Evolutionary conservation across 768 basidiomycete species (phyloP), one percentile per base, ranked within the genome.

Genomic region (Phaffia australis): DNA sequence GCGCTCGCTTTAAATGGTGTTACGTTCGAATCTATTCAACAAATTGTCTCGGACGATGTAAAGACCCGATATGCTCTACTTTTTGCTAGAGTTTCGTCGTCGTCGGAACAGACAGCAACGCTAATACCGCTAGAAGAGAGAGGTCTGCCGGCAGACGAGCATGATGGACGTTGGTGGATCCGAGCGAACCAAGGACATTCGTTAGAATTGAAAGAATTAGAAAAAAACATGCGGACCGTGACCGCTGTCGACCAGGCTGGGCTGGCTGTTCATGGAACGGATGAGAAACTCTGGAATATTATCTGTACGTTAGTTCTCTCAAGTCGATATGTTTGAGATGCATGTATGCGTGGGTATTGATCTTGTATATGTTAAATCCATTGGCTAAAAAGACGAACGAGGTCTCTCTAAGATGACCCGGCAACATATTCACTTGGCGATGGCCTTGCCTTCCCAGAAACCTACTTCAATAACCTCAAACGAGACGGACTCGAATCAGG

Each of bases 111-210:
- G 7, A 25, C 29, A 16, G 27, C 47, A 42, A 29, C 47, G n/a
- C 49, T 7, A 8, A 51, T 29, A 3, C 19, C 18, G 4, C 23
- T 23, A 15, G 21, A 14, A 15, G 3, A 25, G 16, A 2, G 16
- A 47, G 21, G n/a, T 4, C 8, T 6, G 23, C n/a, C 46, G n/a
- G 5, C 42, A 16, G 35, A 18, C 23, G 25, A 60, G 18, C 9
- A 14, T 16, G 23, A 21, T 19, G 30, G 42, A 19, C 57, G 9
- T 8, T 65, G 64, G 64, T 65, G 54, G 50, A 60, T 65, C 9
- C 57, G 64, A 30, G 64, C 64, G 29, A 65, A 65, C 58, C 64
- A 65, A 46, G 64, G 64, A 0, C 64, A 65, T 27, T 65, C 64
- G 35, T 35, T 65, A 30, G 50, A 65, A 46, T 35, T 65, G 4